These are phyloP conservation scores for Apiotrichum domesticum DNA, from an alignment of 1,284 basidiomycete genomes.

Conservation along the genomic window DNA sequence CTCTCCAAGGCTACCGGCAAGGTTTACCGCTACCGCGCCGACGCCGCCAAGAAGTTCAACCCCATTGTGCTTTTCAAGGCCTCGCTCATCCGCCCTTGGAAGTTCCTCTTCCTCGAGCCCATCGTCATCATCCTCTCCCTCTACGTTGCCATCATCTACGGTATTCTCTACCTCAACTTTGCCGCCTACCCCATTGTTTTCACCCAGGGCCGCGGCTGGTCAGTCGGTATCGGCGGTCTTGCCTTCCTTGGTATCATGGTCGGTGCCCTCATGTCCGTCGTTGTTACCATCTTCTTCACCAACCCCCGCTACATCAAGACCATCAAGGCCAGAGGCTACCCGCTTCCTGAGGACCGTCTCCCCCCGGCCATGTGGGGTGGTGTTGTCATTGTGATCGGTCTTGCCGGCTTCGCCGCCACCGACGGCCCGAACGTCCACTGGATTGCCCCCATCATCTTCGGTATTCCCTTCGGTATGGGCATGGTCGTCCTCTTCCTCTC, in stretches of 20 bases:
- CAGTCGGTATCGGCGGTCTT: constrained; percentile 57
- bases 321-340: constrained; percentile 50
- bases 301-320: constrained; percentile 57
- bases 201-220: constrained; percentile 57
- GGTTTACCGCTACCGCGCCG: constrained; percentile 47
- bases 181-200: constrained; percentile 57
- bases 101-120: constrained; percentile 48
- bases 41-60: constrained; percentile 42
- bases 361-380: constrained; percentile 51
- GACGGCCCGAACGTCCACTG: constrained; percentile 46
- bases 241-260: constrained; percentile 62
- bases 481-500: constrained; percentile 59
- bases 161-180: constrained; percentile 40
- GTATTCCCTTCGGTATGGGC: constrained; percentile 60
- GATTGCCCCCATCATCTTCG: constrained; percentile 56
- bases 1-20: constrained; percentile 47
- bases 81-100: constrained; percentile 49
- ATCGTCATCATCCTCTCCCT: constrained; percentile 50
- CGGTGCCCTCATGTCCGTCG: constrained; percentile 55
- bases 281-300: constrained; percentile 51
- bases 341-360: constrained; percentile 58
- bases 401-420: constrained; percentile 46
- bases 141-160: constrained; percentile 56
- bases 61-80: constrained; percentile 40
- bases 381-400: constrained; percentile 41